Conservation (phyloP, 345 rosid genomes). For the Corchorus capsularis region DNA sequence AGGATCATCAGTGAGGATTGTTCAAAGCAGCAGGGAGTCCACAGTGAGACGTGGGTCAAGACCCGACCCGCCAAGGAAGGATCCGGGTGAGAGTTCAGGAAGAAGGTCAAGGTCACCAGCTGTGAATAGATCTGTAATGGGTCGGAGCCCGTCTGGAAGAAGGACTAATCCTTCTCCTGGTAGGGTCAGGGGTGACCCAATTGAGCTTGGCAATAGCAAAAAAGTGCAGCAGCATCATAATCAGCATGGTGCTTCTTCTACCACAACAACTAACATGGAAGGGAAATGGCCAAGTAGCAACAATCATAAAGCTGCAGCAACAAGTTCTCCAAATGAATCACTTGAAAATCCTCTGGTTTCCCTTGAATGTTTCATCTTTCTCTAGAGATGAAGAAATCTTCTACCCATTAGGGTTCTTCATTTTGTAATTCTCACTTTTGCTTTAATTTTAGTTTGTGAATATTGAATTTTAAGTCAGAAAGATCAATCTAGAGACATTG, state of each 20-base stretch:
- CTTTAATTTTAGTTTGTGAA: neutral
- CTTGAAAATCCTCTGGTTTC: conserved; percentile 86
- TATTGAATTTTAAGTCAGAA: conserved; percentile 16
- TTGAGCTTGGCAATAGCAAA: conserved; percentile 18
- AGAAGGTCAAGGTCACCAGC: conserved; percentile 76
- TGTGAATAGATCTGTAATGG: conserved; percentile 52
- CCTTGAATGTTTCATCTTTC: conserved; percentile 88
- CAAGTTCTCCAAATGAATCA: conserved; percentile 44
- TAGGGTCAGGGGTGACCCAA: conserved; percentile 45
- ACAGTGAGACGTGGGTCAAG: conserved; percentile 32
- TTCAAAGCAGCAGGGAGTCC: conserved; percentile 34
- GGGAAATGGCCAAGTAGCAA: conserved; percentile 21
- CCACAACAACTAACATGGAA: conserved; percentile 4
- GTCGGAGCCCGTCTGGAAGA: conserved; percentile 52
- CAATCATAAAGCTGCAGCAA: neutral
- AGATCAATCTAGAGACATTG: conserved; percentile 6
- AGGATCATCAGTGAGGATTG: conserved; percentile 32
- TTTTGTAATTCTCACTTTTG: neutral
- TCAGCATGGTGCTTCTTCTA: neutral
- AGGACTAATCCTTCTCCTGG: conserved; percentile 63
- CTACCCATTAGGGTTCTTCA: neutral
- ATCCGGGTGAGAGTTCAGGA: conserved; percentile 67
- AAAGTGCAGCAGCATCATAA: conserved; percentile 16
- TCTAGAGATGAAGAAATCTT: conserved; percentile 32
- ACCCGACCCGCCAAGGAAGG: conserved; percentile 40